Conservation (phyloP, 75 land plant species). For the Pinus tabuliformis region DNA sequence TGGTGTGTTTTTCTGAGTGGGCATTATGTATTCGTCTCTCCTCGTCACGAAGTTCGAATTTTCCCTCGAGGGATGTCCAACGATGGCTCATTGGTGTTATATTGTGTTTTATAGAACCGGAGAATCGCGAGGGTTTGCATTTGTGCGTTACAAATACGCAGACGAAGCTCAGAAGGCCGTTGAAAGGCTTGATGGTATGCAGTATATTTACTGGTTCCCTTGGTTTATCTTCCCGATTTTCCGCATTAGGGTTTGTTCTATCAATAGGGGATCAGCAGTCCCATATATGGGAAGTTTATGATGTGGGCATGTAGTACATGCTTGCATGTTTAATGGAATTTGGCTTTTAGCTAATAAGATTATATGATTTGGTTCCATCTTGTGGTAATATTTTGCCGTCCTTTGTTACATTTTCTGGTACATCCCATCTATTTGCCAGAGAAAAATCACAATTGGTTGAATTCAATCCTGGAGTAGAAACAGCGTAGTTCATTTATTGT, state of each 20-base stretch:
- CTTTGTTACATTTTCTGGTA: background rate
- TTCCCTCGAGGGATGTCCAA: too few species aligned
- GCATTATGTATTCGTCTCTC: too few species aligned
- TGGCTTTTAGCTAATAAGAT: background rate
- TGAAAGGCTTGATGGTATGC: slow-evolving; percentile 83
- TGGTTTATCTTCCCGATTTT: background rate
- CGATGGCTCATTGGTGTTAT: too few species aligned
- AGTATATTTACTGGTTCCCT: background rate
- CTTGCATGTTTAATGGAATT: background rate
- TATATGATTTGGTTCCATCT: background rate
- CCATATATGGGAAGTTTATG: background rate
- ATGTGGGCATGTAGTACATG: background rate
- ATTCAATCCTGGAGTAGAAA: background rate
- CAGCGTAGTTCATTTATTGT: too few species aligned
- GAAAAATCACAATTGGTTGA: background rate
- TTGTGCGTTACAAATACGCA: slow-evolving; percentile 94
- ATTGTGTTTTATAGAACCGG: slow-evolving; percentile 45
- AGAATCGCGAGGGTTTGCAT: slow-evolving; percentile 96
- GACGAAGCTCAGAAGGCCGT: slow-evolving; percentile 97
- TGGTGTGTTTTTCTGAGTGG: too few species aligned
- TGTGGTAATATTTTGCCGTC: background rate
- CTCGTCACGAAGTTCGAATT: too few species aligned
- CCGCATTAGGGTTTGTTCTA: background rate
- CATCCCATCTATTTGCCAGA: background rate
- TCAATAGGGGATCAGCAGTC: background rate